These are phyloP conservation scores for Microsporum canis DNA, from an alignment of 2,329 filamentous ascomycete genomes.

Conservation along the genomic window DNA sequence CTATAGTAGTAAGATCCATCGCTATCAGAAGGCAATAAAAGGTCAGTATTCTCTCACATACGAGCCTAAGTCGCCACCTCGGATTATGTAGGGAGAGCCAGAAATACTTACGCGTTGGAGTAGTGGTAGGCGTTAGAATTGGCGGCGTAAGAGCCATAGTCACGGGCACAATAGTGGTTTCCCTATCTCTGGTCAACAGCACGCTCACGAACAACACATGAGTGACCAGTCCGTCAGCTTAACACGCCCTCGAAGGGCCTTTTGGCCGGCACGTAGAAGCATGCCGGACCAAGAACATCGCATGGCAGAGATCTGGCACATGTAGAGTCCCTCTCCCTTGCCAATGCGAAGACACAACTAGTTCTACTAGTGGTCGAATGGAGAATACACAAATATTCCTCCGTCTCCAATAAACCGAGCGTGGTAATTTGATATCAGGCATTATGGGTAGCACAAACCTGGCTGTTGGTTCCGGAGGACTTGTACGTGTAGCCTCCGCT, in stretches of 20 bases:
- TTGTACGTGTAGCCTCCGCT: slow-evolving; percentile 28
- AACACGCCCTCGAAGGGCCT: not conserved
- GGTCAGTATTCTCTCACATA: not conserved
- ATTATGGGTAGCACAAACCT: slow-evolving; percentile 34
- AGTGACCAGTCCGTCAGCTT: not conserved
- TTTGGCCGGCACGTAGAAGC: not conserved
- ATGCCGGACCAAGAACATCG: not conserved
- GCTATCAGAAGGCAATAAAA: slow-evolving; percentile 20
- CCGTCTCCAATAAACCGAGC: not conserved
- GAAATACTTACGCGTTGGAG: slow-evolving; percentile 46
- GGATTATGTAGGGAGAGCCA: not conserved
- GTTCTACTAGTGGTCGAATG: not conserved
- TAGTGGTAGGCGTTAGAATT: slow-evolving; percentile 52
- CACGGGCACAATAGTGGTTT: slow-evolving; percentile 56
- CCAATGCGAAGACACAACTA: not conserved
- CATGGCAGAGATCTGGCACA: not conserved
- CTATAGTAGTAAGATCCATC: slow-evolving; percentile 64
- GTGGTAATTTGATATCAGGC: not conserved
- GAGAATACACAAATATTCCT: not conserved
- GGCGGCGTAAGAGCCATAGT: slow-evolving; percentile 46
- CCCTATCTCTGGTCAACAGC: slow-evolving; percentile 37
- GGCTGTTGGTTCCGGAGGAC: slow-evolving; percentile 49
- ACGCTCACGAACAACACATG: not conserved
- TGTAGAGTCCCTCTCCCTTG: not conserved
- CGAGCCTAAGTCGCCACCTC: not conserved